Evolutionary conservation across 345 rosid species (phyloP), one percentile per base, ranked within the genome.

Genomic region (Rhodamnia argentea): DNA sequence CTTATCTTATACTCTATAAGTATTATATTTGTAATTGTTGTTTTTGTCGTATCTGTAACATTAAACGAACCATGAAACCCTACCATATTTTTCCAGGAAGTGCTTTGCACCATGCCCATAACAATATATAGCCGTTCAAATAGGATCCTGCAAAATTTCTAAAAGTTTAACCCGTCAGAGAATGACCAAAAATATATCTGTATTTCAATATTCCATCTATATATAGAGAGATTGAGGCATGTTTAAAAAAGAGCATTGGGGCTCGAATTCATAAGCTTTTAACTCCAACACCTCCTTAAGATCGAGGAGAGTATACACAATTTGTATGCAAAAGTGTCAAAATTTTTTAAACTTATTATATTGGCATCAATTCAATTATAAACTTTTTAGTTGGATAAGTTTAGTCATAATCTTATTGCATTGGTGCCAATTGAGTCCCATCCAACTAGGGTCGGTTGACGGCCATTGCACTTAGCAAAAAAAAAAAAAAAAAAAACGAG

Each of bases 381-480:
- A 51, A 51, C 14, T 2, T 51, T 50, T 50, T 50, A 11, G 11
- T 50, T 50, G 13, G 52, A 11, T 13, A 51, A 51, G 52, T 51
- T 51, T 51, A 51, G 14, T 51, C 52, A 3, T 11, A 11, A 51
- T 51, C 13, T 14, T 11, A 51, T 51, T 51, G 52, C 14, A 51
- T 51, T 51, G 4, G 52, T 51, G 14, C 14, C 52, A 51, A 51
- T 51, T 51, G 13, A 51, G 14, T 11, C 52, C 52, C 14, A 51
- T 51, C 52, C 0, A 1, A 2, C 1, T 1, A 51, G 52, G 4
- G 13, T 51, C 4, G 52, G 14, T 1, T 0, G 14, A 51, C 14
- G 4, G 12, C 14, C 52, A 3, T 51, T 51, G 14, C 13, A 11
- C 51, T 50, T 3, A 44, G 1, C 6, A 9, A 51, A 51, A 51